Evolutionary conservation across 768 basidiomycete genomes (phyloP), one percentile per base, ranked within the genome.

Genomic region (Russula foetens): DNA sequence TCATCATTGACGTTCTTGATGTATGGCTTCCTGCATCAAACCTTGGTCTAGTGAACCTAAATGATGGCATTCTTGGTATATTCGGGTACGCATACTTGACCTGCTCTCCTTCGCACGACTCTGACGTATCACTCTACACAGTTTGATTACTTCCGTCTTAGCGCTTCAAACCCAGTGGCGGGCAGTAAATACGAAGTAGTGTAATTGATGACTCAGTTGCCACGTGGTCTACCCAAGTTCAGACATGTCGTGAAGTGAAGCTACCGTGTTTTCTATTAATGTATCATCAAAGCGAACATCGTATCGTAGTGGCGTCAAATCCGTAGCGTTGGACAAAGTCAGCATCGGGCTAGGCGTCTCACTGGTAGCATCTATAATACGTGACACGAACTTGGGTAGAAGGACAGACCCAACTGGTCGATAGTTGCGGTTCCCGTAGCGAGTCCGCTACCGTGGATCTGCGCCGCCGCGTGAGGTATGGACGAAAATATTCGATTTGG

Each of bases 11-110:
- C 71, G 69, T 83, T 21, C 76, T 94, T 59, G 97, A 99, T 70
- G 73, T 93, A 60, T 95, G 88, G 85, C 84, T 95, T 67, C 97
- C 97, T 6, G 89, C 92, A 7, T 85, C 86, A 21, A 87, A 81
- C 59, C 79, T 94, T 43, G 90, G 88, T 17, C 75, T 90, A 54
- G 79, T 85, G 63, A 80, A 81, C 65, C 67, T 95, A 65, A 92
- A 88, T 69, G 97, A 98, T 62, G 95, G 96, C 26, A 69, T 83
- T 21, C 74, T 96, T 29, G 96, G 97, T 56, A 76, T 90, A 59
- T 79, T 90, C 64, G 97, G 96, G 92, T 96, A 62, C 81, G 74
- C 19, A 12, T 62, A 49, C 69, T 71, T 48, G n/a, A 26, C 26
- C 7, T 44, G 15, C 43, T 21, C 56, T 57, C 45, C 49, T 53